Evolutionary conservation across 176 grass and related monocot species (phyloP).

Genomic region (Elaeis guineensis): DNA sequence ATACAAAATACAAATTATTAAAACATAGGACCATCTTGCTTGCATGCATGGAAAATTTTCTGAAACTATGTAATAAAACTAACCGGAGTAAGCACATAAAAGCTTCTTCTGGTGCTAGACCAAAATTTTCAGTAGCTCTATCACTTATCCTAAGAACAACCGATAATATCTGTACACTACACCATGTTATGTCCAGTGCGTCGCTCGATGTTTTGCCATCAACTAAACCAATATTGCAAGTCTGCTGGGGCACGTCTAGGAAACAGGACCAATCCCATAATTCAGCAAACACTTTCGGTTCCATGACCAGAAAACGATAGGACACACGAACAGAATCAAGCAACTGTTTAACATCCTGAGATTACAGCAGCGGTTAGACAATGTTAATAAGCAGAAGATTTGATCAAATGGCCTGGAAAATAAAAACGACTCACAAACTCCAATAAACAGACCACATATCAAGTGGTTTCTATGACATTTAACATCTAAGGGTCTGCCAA

Average conservation of each 20-base stretch:
- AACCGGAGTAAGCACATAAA: constrained; percentile 72
- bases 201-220: constrained; percentile 17
- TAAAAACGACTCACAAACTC: neutral
- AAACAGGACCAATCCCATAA: constrained; percentile 92
- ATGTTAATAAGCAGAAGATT: no score
- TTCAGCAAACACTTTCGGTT: constrained; percentile 56
- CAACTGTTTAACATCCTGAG: constrained; percentile 51
- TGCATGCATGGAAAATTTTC: neutral
- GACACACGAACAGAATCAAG: constrained; percentile 49
- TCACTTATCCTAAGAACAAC: constrained; percentile 64
- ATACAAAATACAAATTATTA: no score
- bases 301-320: constrained; percentile 73
- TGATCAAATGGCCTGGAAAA: no score
- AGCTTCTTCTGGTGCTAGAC: constrained; percentile 50
- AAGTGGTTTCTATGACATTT: no score
- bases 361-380: constrained; percentile 24
- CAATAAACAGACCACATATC: no score
- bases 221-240: constrained; percentile 36
- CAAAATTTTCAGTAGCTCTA: constrained; percentile 59
- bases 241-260: constrained; percentile 50
- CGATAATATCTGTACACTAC: constrained; percentile 56
- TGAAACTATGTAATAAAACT: constrained; percentile 15
- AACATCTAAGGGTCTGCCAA: no score
- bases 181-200: constrained; percentile 70
- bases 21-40: no score